These are phyloP conservation scores for Phlegmacium glaucopus DNA, from an alignment of 768 basidiomycete genomes.

Conservation along the genomic window DNA sequence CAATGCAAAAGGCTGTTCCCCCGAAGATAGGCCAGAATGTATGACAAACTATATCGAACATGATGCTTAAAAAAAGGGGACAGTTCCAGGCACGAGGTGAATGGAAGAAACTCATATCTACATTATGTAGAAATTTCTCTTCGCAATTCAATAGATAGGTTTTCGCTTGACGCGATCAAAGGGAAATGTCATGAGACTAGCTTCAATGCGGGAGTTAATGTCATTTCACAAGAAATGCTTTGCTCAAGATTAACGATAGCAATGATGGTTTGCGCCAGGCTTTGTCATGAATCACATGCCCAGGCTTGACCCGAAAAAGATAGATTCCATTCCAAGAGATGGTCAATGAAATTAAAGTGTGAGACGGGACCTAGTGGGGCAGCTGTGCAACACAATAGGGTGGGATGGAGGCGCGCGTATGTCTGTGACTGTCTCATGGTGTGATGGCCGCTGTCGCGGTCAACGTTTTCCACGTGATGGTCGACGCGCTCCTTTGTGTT, in stretches of 20 bases:
- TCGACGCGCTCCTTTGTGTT: conserved; percentile 15
- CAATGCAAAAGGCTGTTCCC: conserved; percentile 4
- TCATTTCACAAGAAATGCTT: not conserved
- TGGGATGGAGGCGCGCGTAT: too few species aligned
- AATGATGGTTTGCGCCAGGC: not conserved
- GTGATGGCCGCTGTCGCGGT: too few species aligned
- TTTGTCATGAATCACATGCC: conserved; percentile 1
- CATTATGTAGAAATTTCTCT: too few species aligned
- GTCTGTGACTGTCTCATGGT: too few species aligned
- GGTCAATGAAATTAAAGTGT: not conserved
- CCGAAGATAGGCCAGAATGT: conserved; percentile 4
- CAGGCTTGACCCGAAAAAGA: not conserved
- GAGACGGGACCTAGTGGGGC: not conserved
- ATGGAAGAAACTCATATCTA: not conserved
- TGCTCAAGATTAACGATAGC: not conserved
- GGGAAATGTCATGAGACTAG: not conserved
- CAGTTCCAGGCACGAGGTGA: not conserved
- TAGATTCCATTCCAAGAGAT: conserved; percentile 5
- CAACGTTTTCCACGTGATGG: conserved; percentile 12
- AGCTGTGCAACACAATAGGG: too few species aligned
- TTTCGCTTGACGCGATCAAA: not conserved
- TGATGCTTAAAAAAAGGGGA: not conserved
- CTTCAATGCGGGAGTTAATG: not conserved
- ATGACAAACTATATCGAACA: not conserved
- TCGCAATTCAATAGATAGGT: too few species aligned